These are phyloP conservation scores for Solanum ossicruentum DNA, from an alignment of 257 asterid genomes.

Conservation along the genomic window DNA sequence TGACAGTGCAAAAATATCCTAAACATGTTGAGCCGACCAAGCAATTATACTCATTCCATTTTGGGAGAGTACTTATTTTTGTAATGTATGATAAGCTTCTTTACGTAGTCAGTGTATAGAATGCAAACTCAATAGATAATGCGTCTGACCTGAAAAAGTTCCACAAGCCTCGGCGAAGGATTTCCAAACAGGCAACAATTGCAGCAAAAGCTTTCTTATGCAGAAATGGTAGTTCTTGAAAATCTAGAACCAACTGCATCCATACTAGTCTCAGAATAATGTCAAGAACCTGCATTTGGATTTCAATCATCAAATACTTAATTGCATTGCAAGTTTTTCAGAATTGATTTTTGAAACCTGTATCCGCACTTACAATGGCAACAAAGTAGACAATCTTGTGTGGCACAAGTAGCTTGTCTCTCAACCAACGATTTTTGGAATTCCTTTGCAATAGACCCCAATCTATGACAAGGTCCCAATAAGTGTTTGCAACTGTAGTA, in stretches of 20 bases:
- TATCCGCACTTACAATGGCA: constrained; percentile 48
- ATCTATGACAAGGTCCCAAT: constrained; percentile 77
- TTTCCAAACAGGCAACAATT: constrained; percentile 62
- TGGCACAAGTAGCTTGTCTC: constrained; percentile 64
- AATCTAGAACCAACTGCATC: constrained; percentile 78
- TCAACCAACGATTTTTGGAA: constrained; percentile 63
- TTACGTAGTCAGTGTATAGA: not conserved
- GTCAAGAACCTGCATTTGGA: constrained; percentile 41
- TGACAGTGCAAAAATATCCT: not conserved
- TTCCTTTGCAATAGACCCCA: constrained; percentile 59
- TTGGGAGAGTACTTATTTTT: not conserved
- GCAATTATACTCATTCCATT: too few relatives aligned
- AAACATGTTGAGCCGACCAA: not conserved
- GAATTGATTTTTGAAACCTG: not conserved
- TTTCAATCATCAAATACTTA: not conserved
- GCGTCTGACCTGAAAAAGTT: constrained; percentile 69
- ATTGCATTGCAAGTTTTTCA: not conserved
- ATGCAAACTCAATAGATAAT: not conserved
- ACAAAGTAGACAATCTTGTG: constrained; percentile 50
- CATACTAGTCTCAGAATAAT: constrained; percentile 66
- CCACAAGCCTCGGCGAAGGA: constrained; percentile 81
- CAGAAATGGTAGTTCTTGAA: constrained; percentile 26
- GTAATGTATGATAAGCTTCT: not conserved
- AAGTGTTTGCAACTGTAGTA: constrained; percentile 48
- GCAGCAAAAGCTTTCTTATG: constrained; percentile 46